Base-by-base conservation (phyloP, 2,329 filamentous ascomycete species). In the Drechslerella coelobrocha region DNA sequence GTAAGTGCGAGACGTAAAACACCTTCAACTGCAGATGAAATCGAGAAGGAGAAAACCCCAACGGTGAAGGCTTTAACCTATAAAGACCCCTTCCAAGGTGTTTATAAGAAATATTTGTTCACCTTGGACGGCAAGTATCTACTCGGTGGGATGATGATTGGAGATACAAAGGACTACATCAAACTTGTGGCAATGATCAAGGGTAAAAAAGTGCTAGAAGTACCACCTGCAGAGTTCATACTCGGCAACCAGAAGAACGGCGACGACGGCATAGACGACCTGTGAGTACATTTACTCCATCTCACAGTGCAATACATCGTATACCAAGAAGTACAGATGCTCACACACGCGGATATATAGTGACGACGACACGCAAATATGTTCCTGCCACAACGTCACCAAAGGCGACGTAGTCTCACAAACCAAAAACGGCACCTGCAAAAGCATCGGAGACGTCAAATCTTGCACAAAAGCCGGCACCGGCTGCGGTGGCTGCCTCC, bases 101-200 rank as follows among this genome's bases (percentile, higher is more conserved):
- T 96, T 0, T 96, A 96, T 81, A 96, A 96, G 79, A 96, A 96
- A 77, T 96, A 94, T 78, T 81, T 96, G 9, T 96, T 96, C 76
- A 95, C 92, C 0, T 82, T 88, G 76, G 92, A 96, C 77, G 92
- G 92, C 24, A 95, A 95, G 78, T 93, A 93, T 76, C 82, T 96
- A 0, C 85, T 96, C 0, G 92, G 92, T n/a, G 92, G 92, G 2
- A 96, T 96, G 91, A 96, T 96, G 91, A 94, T 96, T 72, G 92
- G 92, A 39, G 92, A 96, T 76, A 95, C 91, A 0, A 89, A 85
- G 73, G 92, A 96, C 80, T 96, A 96, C 76, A 85, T 95, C 80
- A 96, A 93, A 78, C 81, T 96, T 21, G 90, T 95, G 0, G 89
- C 90, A 0, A 87, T 96, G 83, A 91, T 94, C 60, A 95, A 92